phyloP scores from a whole-genome alignment of 2,329 filamentous ascomycete species.

The Trichoderma endophyticum region DNA sequence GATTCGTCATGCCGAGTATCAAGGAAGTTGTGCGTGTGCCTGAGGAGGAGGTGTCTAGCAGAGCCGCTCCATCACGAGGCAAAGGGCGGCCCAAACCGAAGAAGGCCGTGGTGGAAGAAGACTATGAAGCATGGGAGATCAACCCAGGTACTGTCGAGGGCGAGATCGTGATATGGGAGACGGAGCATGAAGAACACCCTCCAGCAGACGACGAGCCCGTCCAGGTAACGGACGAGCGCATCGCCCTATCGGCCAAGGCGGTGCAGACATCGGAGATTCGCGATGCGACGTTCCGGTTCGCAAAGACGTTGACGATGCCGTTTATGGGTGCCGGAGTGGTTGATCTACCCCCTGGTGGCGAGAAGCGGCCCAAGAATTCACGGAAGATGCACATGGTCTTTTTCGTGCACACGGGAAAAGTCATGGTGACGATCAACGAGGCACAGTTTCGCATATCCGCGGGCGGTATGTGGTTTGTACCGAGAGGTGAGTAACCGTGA shows the following conservation, averaged over 20 bases:
- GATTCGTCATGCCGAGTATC: slow-evolving; percentile 64
- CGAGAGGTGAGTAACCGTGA: slow-evolving; percentile 67
- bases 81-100: slow-evolving; percentile 32
- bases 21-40: slow-evolving; percentile 71
- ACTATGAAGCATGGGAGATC: slow-evolving; percentile 68
- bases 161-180: slow-evolving; percentile 62
- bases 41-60: slow-evolving; percentile 51
- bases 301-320: slow-evolving; percentile 77
- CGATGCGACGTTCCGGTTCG: slow-evolving; percentile 76
- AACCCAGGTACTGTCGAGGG: slow-evolving; percentile 62
- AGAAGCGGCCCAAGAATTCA: slow-evolving; percentile 88
- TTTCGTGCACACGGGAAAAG: slow-evolving; percentile 80
- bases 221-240: slow-evolving; percentile 51
- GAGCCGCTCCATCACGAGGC: slow-evolving; percentile 18
- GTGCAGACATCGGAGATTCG: slow-evolving; percentile 58
- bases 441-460: slow-evolving; percentile 77
- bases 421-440: slow-evolving; percentile 73
- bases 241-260: slow-evolving; percentile 54
- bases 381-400: slow-evolving; percentile 97
- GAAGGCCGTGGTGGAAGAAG: slow-evolving; percentile 45
- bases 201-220: slow-evolving; percentile 54
- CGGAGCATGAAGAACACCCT: slow-evolving; percentile 52
- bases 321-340: slow-evolving; percentile 91
- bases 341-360: slow-evolving; percentile 76
- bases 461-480: slow-evolving; percentile 91